Evolutionary conservation across 257 asterid genomes (phyloP), one percentile per base, ranked within the genome.

Genomic region (Leptodermis oblonga): DNA sequence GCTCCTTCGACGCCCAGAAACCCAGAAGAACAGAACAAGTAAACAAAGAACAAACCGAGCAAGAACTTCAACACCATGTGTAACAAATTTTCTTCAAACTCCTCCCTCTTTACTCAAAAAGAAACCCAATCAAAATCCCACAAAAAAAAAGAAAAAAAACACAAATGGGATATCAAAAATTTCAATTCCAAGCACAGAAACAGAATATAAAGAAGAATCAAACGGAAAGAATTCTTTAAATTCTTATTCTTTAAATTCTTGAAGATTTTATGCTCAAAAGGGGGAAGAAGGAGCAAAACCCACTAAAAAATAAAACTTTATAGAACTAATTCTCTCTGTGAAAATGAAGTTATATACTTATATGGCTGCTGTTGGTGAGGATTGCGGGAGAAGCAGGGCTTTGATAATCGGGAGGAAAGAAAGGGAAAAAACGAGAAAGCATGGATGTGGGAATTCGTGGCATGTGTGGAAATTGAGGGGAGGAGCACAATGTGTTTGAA

Each of bases 41-140:
- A 80, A 30, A 87, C 55, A 73, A 28, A 73, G 18, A 71, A 74
- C 74, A 82, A 75, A 62, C 64, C 59, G 23, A 76, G 42, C 62
- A 78, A 66, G 59, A 49, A 63, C 65, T 73, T 76, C 13, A 79
- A 69, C 78, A 77, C 82, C 90, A 87, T 73, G 18, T 41, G 66
- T 73, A 65, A 65, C 15, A 5, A 65, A 15, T 11, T 10, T 61
- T 37, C 51, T 48, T 39, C n/a, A n/a, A n/a, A n/a, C 65, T 48
- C 12, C 17, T 43, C n/a, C 73, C 28, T 33, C 6, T 11, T 26
- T 15, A 4, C 62, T 25, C 54, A 4, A 28, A 62, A 23, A 7
- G 39, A 70, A 39, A 18, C 7, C 18, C 0, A 18, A 12, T 4
- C 18, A 31, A 43, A 31, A 54, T 0, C 49, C 48, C 49, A 31